Evolutionary conservation across 257 asterid genomes (phyloP).

Genomic region (Solanum medicagineum): DNA sequence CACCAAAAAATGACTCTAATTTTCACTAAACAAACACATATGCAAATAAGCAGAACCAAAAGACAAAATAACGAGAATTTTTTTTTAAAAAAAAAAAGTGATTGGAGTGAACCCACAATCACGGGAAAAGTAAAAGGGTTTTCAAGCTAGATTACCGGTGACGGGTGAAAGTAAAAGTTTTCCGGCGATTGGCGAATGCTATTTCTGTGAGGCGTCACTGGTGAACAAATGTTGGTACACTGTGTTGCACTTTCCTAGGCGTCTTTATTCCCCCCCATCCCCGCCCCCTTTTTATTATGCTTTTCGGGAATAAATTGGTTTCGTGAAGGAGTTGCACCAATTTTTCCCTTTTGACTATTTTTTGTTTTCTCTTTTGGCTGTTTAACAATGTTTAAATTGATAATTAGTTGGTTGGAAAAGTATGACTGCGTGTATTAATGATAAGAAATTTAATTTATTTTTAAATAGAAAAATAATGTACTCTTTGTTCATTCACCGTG

Average conservation of each 20-base stretch:
- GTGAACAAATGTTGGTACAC: background rate
- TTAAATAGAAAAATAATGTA: background rate
- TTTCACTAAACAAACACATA: background rate
- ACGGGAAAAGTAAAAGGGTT: background rate
- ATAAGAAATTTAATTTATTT: background rate
- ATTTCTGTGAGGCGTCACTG: background rate
- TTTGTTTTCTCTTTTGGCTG: background rate
- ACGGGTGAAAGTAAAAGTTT: background rate
- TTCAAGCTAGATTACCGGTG: background rate
- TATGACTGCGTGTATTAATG: background rate
- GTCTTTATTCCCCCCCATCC: background rate
- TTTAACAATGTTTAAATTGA: background rate
- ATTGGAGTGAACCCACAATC: background rate
- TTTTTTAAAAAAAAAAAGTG: background rate
- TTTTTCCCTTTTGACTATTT: background rate
- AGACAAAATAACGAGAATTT: background rate
- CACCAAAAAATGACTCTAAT: background rate
- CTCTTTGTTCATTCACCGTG: background rate
- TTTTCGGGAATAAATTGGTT: background rate
- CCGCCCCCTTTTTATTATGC: background rate
- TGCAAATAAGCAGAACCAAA: background rate
- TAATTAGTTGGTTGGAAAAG: background rate
- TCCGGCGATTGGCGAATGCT: background rate
- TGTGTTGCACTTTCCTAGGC: background rate
- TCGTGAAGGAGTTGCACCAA: background rate